A percentile compares a stretch with the other conserved stretches of the same genome.
These are phyloP conservation scores for Teunomyces kruisii DNA, from an alignment of 805 yeast genomes.

Conservation along the genomic window DNA sequence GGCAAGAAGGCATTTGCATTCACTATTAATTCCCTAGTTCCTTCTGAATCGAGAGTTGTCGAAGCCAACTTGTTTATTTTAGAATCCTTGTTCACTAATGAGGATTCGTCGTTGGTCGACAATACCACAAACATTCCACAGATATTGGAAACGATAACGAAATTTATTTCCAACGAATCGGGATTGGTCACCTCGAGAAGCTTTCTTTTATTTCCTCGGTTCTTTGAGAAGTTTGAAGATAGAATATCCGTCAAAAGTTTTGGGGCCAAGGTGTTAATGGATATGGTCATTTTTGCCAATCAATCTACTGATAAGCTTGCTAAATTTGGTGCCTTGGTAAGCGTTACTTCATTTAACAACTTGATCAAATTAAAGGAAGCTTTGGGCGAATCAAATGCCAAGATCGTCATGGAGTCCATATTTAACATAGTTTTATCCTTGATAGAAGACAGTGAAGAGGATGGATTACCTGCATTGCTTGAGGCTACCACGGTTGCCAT, in stretches of 20 bases:
- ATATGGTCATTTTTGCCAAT: constrained; percentile 26
- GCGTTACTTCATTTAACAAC: constrained; percentile 51
- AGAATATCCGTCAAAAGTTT: constrained; percentile 28
- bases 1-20: constrained; percentile 16
- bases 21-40: neutral
- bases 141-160: constrained; percentile 7
- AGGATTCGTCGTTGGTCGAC: constrained; percentile 22
- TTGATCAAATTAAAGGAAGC: constrained; percentile 17
- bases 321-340: constrained; percentile 43
- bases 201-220: constrained; percentile 54
- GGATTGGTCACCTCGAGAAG: constrained; percentile 49
- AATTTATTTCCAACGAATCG: constrained; percentile 11
- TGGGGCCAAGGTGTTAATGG: constrained; percentile 28
- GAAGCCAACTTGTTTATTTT: constrained; percentile 46
- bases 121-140: constrained; percentile 8
- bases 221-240: constrained; percentile 51
- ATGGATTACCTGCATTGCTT: constrained; percentile 68
- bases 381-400: constrained; percentile 9
- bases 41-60: constrained; percentile 22
- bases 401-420: constrained; percentile 31
- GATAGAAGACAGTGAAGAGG: constrained; percentile 69
- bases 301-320: constrained; percentile 15
- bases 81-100: constrained; percentile 44
- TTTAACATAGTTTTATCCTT: constrained; percentile 45
- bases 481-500: constrained; percentile 67